Base-by-base conservation (phyloP, 805 yeast species). In the Starmerella cellae region DNA sequence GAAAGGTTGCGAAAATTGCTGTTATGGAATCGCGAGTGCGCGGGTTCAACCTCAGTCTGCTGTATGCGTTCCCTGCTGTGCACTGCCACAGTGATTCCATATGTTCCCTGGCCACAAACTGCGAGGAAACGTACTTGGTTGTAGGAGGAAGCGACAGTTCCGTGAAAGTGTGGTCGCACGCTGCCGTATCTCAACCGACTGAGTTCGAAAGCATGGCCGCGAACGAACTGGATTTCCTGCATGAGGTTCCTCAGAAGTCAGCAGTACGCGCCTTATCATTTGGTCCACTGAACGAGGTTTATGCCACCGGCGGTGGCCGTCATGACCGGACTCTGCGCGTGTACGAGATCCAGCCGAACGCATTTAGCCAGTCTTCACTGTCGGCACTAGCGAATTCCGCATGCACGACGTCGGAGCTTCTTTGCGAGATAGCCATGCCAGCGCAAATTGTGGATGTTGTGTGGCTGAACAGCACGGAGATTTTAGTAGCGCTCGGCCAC, bases 401-500 rank as follows among this genome's bases (percentile, higher is more conserved):
- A n/a, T n/a, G n/a, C n/a, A 8, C 28, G 11, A 13, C 28, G 8
- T 24, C 28, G 11, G 28, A 23, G 11, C 24, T 43, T 1, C 16
- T 40, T 16, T 11, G 33, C 11, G n/a, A 37, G 17, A 22, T 45
- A 18, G 2, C 26, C 1, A 47, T 46, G 45, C 51, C 47, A 1
- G 51, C 41, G 5, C 51, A 48, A 21, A 28, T 48, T 5, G 49
- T 46, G 14, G 49, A 44, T 3, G 21, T 43, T 11, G 39, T 46
- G 11, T 48, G 47, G 47, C 32, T 48, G n/a, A 45, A 42, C 32
- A 31, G 31, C 17, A 35, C 37, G 37, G 51, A 48, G 32, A 33
- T 46, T 2, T 40, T 48, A 13, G 44, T 48, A 2, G 51, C 45
- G 5, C 14, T 48, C 13, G 51, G 51, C 26, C 51, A 48, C 28